phyloP scores from a whole-genome alignment of 2,329 filamentous ascomycete genomes.

The Graphium sp. region DNA sequence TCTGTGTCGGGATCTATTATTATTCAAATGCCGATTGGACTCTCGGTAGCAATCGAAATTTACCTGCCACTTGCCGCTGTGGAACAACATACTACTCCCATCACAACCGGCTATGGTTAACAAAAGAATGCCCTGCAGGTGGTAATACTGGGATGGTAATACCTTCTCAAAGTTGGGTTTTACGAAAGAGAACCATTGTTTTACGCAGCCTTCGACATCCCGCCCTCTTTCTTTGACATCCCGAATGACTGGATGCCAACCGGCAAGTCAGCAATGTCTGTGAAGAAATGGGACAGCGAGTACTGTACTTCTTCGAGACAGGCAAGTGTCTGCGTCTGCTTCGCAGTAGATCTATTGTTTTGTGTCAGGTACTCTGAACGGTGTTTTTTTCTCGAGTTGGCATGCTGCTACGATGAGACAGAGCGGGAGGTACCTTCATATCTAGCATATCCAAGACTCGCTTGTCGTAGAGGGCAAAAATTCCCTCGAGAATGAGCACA shows the following conservation, averaged over 20 bases:
- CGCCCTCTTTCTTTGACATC: slow-evolving; percentile 81
- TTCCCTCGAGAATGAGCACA: slow-evolving; percentile 88
- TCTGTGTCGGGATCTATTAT: too few relatives aligned
- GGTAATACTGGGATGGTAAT: slow-evolving; percentile 5
- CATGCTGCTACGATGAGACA: background rate
- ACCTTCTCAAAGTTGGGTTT: slow-evolving; percentile 89
- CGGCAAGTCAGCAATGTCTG: too few relatives aligned
- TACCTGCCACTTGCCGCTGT: slow-evolving; percentile 70
- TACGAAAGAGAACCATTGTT: slow-evolving; percentile 93
- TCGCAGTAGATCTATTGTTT: slow-evolving; percentile 85
- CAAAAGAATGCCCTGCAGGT: background rate
- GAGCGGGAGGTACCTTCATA: slow-evolving; percentile 61
- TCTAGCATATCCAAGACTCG: slow-evolving; percentile 77
- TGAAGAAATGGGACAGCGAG: too few relatives aligned
- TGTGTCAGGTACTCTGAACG: slow-evolving; percentile 4
- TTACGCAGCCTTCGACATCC: slow-evolving; percentile 89
- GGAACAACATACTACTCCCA: slow-evolving; percentile 62
- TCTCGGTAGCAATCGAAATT: slow-evolving; percentile 10
- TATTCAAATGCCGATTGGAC: background rate
- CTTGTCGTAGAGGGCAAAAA: slow-evolving; percentile 82
- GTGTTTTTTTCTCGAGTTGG: too few relatives aligned
- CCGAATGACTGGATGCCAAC: slow-evolving; percentile 48
- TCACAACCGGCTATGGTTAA: slow-evolving; percentile 5
- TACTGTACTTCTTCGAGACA: slow-evolving; percentile 68
- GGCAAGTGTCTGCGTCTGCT: slow-evolving; percentile 84